Conservation (phyloP, 2,329 filamentous ascomycete genomes). For the Xylariaceae sp. region DNA sequence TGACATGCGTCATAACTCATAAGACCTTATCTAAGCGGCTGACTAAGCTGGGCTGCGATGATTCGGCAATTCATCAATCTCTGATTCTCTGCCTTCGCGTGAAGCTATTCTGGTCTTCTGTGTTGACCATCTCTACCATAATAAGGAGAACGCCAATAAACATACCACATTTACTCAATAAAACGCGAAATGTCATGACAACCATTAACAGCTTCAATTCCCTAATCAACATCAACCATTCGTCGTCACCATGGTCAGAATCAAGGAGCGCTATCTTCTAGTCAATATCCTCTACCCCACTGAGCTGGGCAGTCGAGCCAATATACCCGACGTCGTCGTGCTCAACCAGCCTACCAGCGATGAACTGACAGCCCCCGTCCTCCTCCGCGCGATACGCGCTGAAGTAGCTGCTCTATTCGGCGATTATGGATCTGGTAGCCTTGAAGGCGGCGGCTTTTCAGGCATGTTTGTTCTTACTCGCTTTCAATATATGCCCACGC, state of each 20-base stretch:
- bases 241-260: slow-evolving; percentile 68
- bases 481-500: neutral
- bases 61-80: no score
- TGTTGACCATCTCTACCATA: neutral
- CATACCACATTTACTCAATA: neutral
- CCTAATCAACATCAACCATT: neutral
- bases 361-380: slow-evolving; percentile 57
- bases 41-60: no score
- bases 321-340: slow-evolving; percentile 57
- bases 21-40: neutral
- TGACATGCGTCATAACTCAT: neutral
- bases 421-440: slow-evolving; percentile 76
- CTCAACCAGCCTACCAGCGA: slow-evolving; percentile 76
- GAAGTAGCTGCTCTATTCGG: slow-evolving; percentile 72
- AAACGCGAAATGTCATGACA: neutral
- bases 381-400: slow-evolving; percentile 65
- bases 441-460: slow-evolving; percentile 58
- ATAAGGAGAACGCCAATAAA: no score
- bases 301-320: slow-evolving; percentile 35
- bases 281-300: slow-evolving; percentile 86
- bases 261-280: slow-evolving; percentile 95
- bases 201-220: neutral
- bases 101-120: no score
- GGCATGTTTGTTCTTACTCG: slow-evolving; percentile 42
- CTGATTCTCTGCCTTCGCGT: no score